Percentiles rank a stretch among this genome's conserved stretches.
phyloP scores from a whole-genome alignment of 306 rosid genomes.

The Inga laurina region DNA sequence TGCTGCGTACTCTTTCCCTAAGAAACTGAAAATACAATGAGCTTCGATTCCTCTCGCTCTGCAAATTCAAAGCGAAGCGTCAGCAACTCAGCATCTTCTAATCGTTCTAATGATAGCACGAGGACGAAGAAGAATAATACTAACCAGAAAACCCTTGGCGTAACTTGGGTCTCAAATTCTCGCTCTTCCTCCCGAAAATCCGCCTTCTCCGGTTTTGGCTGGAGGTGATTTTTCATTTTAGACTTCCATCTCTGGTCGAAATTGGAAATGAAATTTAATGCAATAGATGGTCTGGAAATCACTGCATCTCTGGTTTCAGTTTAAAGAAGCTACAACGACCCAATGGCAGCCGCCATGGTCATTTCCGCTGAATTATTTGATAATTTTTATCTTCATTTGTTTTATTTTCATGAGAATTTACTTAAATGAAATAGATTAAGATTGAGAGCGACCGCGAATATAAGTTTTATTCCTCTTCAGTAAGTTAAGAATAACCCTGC shows the following conservation, averaged over 20 bases:
- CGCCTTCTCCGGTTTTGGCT: slow-evolving; percentile 69
- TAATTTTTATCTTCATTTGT: too few relatives aligned
- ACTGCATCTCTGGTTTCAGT: not conserved
- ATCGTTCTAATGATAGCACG: slow-evolving; percentile 30
- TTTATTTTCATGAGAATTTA: not conserved
- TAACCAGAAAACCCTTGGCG: slow-evolving; percentile 86
- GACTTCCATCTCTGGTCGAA: not conserved
- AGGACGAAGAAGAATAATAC: slow-evolving; percentile 44
- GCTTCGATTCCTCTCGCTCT: slow-evolving; percentile 60
- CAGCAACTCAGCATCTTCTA: slow-evolving; percentile 47
- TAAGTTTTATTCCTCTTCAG: not conserved
- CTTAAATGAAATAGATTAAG: not conserved
- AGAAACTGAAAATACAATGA: slow-evolving; percentile 36
- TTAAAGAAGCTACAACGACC: not conserved
- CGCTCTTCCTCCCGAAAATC: slow-evolving; percentile 55
- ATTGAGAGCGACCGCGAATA: not conserved
- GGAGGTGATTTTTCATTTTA: slow-evolving; percentile 34
- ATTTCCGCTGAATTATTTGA: not conserved
- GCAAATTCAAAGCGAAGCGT: slow-evolving; percentile 57
- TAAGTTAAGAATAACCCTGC: not conserved
- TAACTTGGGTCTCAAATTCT: slow-evolving; percentile 75
- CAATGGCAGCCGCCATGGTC: not conserved
- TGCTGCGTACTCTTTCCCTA: too few relatives aligned
- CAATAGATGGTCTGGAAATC: not conserved
- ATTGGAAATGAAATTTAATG: not conserved